Evolutionary conservation across 2,329 filamentous ascomycete genomes (phyloP).

Genomic region (Grosmannia huntii): DNA sequence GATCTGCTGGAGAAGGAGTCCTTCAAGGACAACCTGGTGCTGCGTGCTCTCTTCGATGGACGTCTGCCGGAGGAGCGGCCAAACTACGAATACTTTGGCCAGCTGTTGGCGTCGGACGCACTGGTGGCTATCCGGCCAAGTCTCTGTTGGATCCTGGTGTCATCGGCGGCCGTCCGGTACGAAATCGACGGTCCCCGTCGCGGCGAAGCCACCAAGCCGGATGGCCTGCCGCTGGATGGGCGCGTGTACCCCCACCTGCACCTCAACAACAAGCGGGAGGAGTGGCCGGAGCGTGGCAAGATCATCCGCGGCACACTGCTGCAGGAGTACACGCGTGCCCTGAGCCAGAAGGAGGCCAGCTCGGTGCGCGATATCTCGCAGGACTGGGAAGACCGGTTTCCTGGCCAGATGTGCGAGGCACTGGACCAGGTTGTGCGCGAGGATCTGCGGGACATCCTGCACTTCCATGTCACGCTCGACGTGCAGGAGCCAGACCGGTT

Average conservation of each 20-base stretch:
- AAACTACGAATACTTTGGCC: slow-evolving; percentile 49
- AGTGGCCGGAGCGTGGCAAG: slow-evolving; percentile 28
- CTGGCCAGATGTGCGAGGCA: slow-evolving; percentile 36
- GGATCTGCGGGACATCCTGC: slow-evolving; percentile 42
- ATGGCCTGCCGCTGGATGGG: slow-evolving; percentile 29
- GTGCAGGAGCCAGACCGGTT: slow-evolving; percentile 44
- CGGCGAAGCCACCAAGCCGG: slow-evolving; percentile 23
- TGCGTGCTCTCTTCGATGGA: slow-evolving; percentile 45
- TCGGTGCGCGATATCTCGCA: slow-evolving; percentile 39
- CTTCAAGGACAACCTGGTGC: slow-evolving; percentile 52
- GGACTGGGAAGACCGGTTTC: slow-evolving; percentile 46
- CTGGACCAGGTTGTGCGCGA: slow-evolving; percentile 34
- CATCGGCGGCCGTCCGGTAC: slow-evolving; percentile 37
- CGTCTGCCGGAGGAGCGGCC: slow-evolving; percentile 44
- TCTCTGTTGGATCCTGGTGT: slow-evolving; percentile 46
- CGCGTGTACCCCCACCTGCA: slow-evolving; percentile 43
- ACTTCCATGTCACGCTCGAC: slow-evolving; percentile 49
- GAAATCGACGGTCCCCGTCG: slow-evolving; percentile 28
- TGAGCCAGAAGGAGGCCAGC: slow-evolving; percentile 42
- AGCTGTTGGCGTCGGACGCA: slow-evolving; percentile 40
- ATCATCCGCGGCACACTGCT: slow-evolving; percentile 37
- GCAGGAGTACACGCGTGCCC: slow-evolving; percentile 44
- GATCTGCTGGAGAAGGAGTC: slow-evolving; percentile 32
- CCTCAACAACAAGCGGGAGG: slow-evolving; percentile 38
- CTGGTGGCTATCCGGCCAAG: slow-evolving; percentile 42